Evolutionary conservation across 2,329 filamentous ascomycete species (phyloP), one percentile per base, ranked within the genome.

Genomic region (Epichloe typhina): DNA sequence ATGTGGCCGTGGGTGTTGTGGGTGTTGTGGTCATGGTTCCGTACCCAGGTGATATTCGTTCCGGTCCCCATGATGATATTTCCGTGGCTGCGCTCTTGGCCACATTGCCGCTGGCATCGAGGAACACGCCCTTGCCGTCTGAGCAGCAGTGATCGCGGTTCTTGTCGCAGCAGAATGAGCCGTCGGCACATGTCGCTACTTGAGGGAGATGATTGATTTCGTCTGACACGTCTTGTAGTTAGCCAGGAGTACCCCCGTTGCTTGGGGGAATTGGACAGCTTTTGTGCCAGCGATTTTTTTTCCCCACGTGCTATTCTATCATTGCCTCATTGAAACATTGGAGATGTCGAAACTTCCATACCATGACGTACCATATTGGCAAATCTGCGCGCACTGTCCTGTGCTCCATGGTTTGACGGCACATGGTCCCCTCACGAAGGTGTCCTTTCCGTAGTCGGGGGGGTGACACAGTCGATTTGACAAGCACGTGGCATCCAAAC

Each of bases 81-180:
- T 36, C 46, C 23, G 41, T 19, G 8, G 49, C 41, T 9, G 49
- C 5, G 21, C 7, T 13, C 33, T 33, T 46, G 33, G 49, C 49
- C 5, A 50, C n/a, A 17, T 50, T 50, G 12, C 49, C 49, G 4
- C 38, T 40, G 4, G 6, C 41, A 19, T 50, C 49, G 41, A 50
- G 49, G 35, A 50, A 50, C 12, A 46, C 40, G 33, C 49, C 49
- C 26, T 33, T 37, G 8, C 39, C 39, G 4, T 23, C 40, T 12
- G 11, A n/a, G 36, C 49, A 50, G 42, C 49, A 50, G 4, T n/a
- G 15, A 7, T 4, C 4, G 3, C 35, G 15, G 35, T 50, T 35
- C 7, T 26, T 15, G 17, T 50, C n/a, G 43, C 49, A 50, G 42
- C 49, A 50, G 36, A 46, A 46, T 11, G 49, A 50, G 21, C 49